Evolutionary conservation across 169 alveolate species (phyloP).

Genomic region (Neospora caninum): DNA sequence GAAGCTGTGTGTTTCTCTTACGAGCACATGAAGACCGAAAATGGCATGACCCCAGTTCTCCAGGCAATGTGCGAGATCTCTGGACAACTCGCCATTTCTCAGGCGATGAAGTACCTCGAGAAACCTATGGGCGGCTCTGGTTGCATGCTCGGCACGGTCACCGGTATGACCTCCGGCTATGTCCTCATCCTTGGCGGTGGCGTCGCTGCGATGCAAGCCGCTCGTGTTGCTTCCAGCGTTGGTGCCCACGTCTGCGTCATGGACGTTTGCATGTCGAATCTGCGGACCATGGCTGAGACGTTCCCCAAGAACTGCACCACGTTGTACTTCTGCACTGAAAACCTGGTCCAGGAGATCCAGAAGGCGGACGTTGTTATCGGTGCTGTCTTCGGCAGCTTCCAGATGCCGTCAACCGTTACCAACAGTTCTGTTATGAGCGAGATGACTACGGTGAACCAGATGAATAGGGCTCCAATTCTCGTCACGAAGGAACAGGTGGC

Average conservation of each 20-base stretch:
- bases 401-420: neutral
- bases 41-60: slow-evolving; percentile 27
- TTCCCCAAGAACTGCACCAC: neutral
- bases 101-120: slow-evolving; percentile 45
- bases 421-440: neutral
- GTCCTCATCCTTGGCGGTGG: slow-evolving; percentile 64
- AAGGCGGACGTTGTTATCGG: slow-evolving; percentile 43
- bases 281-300: slow-evolving; percentile 11
- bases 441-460: neutral
- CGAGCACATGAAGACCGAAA: neutral
- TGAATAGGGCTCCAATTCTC: slow-evolving; percentile 44
- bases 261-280: slow-evolving; percentile 22
- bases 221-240: slow-evolving; percentile 44
- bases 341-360: slow-evolving; percentile 27
- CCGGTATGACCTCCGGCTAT: slow-evolving; percentile 39
- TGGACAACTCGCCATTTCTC: slow-evolving; percentile 44
- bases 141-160: slow-evolving; percentile 23
- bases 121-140: slow-evolving; percentile 38
- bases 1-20: slow-evolving; percentile 40
- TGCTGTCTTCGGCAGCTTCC: slow-evolving; percentile 30
- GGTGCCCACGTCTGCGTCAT: slow-evolving; percentile 55
- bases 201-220: slow-evolving; percentile 51
- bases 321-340: slow-evolving; percentile 15
- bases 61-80: slow-evolving; percentile 34
- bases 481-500: slow-evolving; percentile 14